A percentile compares a stretch with the other conserved stretches of the same genome.
These are phyloP conservation scores for Aspergillus sp. DNA, from an alignment of 2,329 filamentous ascomycete species.

Conservation along the genomic window DNA sequence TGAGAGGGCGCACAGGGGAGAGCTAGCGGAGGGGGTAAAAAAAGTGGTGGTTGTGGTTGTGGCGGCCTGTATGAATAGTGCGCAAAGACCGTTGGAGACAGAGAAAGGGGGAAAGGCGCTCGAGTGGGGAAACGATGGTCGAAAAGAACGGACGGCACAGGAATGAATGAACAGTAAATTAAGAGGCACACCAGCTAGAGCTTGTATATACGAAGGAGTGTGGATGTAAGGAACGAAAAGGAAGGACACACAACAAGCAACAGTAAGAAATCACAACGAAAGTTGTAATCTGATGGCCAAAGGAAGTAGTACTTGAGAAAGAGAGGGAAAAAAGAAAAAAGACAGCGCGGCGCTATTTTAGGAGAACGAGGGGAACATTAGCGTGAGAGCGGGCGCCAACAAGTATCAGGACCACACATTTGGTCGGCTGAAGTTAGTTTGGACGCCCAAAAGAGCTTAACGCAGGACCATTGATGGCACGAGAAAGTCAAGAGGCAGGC, in stretches of 20 bases:
- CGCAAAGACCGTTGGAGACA: constrained; percentile 14
- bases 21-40: not conserved
- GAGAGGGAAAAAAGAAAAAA: constrained; percentile 3
- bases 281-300: not conserved
- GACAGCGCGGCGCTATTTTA: constrained; percentile 21
- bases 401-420: constrained; percentile 5
- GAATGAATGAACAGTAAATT: constrained; percentile 4
- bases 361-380: constrained; percentile 14
- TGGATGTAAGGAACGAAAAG: constrained; percentile 2
- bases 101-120: constrained; percentile 13
- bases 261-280: not conserved
- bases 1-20: constrained; percentile 8
- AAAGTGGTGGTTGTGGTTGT: not conserved
- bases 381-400: constrained; percentile 13
- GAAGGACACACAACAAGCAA: constrained; percentile 3
- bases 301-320: constrained; percentile 8
- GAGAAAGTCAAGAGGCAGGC: constrained; percentile 1
- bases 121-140: constrained; percentile 14
- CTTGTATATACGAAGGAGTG: constrained; percentile 7
- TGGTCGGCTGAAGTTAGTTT: constrained; percentile 4
- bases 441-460: constrained; percentile 13
- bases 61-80: not conserved
- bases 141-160: constrained; percentile 1
- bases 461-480: constrained; percentile 12
- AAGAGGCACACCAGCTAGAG: constrained; percentile 3